Evolutionary conservation across 371 early-diverging fungal genomes (phyloP).

Genomic region (Parasitella parasitica): DNA sequence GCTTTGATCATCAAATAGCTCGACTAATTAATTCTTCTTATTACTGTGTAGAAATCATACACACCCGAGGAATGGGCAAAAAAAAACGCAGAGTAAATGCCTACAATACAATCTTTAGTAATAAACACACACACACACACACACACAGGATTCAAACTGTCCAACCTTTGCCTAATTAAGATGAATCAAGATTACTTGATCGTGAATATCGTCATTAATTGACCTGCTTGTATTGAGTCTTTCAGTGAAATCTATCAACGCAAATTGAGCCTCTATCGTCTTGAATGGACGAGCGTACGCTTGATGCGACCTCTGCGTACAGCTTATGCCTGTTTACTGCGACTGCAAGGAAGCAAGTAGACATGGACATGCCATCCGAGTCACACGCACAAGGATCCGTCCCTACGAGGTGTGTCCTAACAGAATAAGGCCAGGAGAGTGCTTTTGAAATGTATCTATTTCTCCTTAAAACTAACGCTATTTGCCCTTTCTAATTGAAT

Average conservation of each 20-base stretch:
- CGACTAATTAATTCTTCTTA: neutral
- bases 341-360: neutral
- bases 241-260: neutral
- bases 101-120: neutral
- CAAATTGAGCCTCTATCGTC: no score
- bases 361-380: neutral
- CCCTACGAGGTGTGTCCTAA: neutral
- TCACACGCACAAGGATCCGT: neutral
- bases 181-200: neutral
- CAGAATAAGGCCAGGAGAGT: neutral
- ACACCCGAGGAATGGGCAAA: constrained; percentile 72
- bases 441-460: no score
- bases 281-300: no score
- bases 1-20: neutral
- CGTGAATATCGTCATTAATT: neutral
- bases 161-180: neutral
- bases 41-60: constrained; percentile 59
- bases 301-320: no score
- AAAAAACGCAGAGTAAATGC: constrained; percentile 27
- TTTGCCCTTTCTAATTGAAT: neutral
- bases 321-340: no score
- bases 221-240: neutral
- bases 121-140: neutral
- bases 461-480: no score
- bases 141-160: neutral